phyloP scores from a whole-genome alignment of 2,329 filamentous ascomycete genomes.

The Coccinonectria pachysandricola region DNA sequence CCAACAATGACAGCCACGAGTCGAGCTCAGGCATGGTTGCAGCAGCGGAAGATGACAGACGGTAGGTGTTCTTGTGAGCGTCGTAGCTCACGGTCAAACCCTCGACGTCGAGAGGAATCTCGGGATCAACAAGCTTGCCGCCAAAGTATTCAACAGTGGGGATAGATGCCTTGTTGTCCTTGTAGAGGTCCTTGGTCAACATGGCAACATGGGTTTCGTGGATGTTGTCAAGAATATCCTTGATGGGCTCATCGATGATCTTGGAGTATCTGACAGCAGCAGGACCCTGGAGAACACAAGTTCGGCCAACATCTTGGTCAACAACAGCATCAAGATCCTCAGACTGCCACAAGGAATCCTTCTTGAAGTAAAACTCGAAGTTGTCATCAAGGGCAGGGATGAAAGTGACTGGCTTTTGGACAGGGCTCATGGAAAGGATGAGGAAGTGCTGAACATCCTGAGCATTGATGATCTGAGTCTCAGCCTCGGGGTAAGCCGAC shows the following conservation, averaged over 20 bases:
- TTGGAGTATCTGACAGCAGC: constrained; percentile 87
- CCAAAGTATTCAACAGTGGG: constrained; percentile 93
- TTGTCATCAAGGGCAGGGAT: constrained; percentile 92
- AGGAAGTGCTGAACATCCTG: constrained; percentile 98
- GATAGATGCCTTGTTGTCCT: constrained; percentile 59
- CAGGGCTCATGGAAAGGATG: constrained; percentile 78
- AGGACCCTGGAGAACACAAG: constrained; percentile 91
- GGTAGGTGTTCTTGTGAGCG: constrained; percentile 68
- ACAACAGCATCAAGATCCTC: constrained; percentile 95
- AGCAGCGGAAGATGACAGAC: constrained; percentile 65
- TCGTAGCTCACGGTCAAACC: constrained; percentile 78
- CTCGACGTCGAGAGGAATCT: constrained; percentile 68
- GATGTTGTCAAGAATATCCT: constrained; percentile 86
- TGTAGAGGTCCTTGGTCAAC: constrained; percentile 72
- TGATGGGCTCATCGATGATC: constrained; percentile 82
- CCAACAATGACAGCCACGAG: constrained; percentile 79
- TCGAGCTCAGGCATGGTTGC: constrained; percentile 68
- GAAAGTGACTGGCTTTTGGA: constrained; percentile 94
- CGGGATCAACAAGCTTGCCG: constrained; percentile 66
- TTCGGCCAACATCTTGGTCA: constrained; percentile 88
- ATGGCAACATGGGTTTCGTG: constrained; percentile 78
- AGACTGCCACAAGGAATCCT: constrained; percentile 98
- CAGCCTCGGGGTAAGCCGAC: constrained; percentile 73
- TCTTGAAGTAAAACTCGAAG: constrained; percentile 99
- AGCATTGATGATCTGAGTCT: constrained; percentile 88